Percentiles rank a stretch among this genome's conserved stretches.
These are phyloP conservation scores for Stephanodiscus triporus DNA, from an alignment of 108 stramenopile genomes.

Conservation along the genomic window DNA sequence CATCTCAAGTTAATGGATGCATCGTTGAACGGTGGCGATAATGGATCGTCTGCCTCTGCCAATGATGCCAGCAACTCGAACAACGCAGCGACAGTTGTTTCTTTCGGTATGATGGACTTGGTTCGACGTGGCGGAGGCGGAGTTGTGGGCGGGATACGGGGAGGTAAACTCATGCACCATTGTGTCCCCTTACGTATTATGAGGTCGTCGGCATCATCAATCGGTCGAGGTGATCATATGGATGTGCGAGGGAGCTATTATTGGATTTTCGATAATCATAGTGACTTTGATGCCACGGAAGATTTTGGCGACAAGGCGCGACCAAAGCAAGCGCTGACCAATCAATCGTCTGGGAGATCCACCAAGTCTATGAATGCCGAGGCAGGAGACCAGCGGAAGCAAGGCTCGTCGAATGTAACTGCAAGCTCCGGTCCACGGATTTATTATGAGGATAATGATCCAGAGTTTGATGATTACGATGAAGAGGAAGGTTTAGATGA, in stretches of 20 bases:
- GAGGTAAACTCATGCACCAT: constrained; percentile 36
- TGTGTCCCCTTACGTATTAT: constrained; percentile 29
- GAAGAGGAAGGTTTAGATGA: constrained; percentile 44
- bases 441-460: constrained; percentile 39
- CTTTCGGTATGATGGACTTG: constrained; percentile 33
- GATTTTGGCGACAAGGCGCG: constrained; percentile 3
- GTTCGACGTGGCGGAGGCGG: constrained; percentile 36
- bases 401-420: too few relatives aligned
- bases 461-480: constrained; percentile 41
- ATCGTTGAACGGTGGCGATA: background rate
- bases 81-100: background rate
- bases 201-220: background rate
- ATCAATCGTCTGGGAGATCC: background rate
- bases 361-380: background rate
- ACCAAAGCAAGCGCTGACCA: background rate
- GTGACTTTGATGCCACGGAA: background rate
- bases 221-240: background rate
- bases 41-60: background rate
- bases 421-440: constrained; percentile 26
- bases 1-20: constrained; percentile 15
- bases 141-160: constrained; percentile 8
- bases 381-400: too few relatives aligned
- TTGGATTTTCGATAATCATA: constrained; percentile 27
- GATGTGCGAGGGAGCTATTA: constrained; percentile 12
- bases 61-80: background rate